Percentiles rank a stretch among this genome's conserved stretches.
These are phyloP conservation scores for Aspergillus nanangensis DNA, from an alignment of 495 filamentous ascomycete species.

Conservation along the genomic window DNA sequence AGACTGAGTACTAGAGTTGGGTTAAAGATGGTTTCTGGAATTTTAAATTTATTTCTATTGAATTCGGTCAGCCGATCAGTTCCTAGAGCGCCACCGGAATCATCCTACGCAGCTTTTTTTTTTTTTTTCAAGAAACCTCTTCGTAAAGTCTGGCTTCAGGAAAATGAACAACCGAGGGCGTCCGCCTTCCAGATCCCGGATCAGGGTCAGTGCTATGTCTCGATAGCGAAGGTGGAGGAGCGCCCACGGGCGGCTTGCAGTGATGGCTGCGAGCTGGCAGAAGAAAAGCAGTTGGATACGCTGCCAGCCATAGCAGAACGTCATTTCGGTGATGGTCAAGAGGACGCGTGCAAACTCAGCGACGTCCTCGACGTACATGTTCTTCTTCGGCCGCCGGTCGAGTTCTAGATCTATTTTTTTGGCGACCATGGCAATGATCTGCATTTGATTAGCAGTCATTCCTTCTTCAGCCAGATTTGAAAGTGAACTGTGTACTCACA, in stretches of 20 bases:
- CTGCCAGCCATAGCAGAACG: conserved; percentile 24
- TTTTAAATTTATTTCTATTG: conserved; percentile 25
- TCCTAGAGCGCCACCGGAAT: background rate
- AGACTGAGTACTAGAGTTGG: conserved; percentile 21
- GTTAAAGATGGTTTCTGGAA: conserved; percentile 30
- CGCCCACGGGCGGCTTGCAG: conserved; percentile 23
- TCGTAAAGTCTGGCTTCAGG: conserved; percentile 29
- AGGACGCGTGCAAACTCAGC: conserved; percentile 23
- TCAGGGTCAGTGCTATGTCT: conserved; percentile 22
- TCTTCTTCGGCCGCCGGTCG: conserved; percentile 1
- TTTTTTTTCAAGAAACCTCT: conserved; percentile 28
- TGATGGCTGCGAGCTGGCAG: conserved; percentile 31
- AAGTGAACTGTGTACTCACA: conserved; percentile 1
- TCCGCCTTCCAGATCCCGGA: conserved; percentile 25
- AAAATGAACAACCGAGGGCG: conserved; percentile 27
- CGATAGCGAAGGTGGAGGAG: conserved; percentile 28
- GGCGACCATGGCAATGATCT: conserved; percentile 11
- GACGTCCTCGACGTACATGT: conserved; percentile 24
- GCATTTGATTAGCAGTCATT: conserved; percentile 9
- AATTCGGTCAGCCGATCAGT: background rate
- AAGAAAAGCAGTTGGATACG: conserved; percentile 32
- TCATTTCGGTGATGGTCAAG: conserved; percentile 29
- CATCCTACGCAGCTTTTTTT: conserved; percentile 4
- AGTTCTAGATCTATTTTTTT: conserved; percentile 1
- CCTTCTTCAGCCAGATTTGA: background rate